Evolutionary conservation across 768 basidiomycete genomes (phyloP).

Genomic region (Phylloporus sp.): DNA sequence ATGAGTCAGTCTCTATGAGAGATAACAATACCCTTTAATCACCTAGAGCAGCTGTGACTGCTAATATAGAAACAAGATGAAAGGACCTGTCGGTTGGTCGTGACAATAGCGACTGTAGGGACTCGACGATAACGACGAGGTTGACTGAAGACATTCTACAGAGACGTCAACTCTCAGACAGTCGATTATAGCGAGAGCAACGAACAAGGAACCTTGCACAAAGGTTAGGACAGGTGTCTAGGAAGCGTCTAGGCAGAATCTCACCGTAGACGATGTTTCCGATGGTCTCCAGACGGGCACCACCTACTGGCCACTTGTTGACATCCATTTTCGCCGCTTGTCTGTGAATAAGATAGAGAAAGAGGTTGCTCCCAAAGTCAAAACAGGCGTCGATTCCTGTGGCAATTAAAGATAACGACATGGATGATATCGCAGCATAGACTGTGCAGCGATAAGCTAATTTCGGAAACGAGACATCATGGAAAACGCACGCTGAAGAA

Average conservation of each 20-base stretch:
- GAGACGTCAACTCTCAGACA: neutral
- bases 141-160: slow-evolving; percentile 88
- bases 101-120: slow-evolving; percentile 64
- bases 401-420: slow-evolving; percentile 82
- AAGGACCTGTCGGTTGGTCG: slow-evolving; percentile 57
- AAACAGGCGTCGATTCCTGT: slow-evolving; percentile 87
- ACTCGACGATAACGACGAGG: slow-evolving; percentile 86
- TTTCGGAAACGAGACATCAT: neutral
- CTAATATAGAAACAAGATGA: slow-evolving; percentile 77
- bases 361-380: slow-evolving; percentile 78
- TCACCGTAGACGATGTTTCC: slow-evolving; percentile 84
- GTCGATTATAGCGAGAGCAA: neutral
- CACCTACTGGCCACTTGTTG: slow-evolving; percentile 91
- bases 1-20: neutral
- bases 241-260: neutral
- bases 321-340: slow-evolving; percentile 68
- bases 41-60: slow-evolving; percentile 81
- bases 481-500: slow-evolving; percentile 54
- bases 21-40: neutral
- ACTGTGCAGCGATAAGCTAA: slow-evolving; percentile 42
- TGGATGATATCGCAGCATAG: slow-evolving; percentile 85
- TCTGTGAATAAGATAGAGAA: slow-evolving; percentile 76
- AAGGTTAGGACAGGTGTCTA: slow-evolving; percentile 2
- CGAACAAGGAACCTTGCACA: slow-evolving; percentile 46
- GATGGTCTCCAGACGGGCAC: slow-evolving; percentile 85